These are phyloP conservation scores for Viola pubescens DNA, from an alignment of 441 rosid species.

Conservation along the genomic window DNA sequence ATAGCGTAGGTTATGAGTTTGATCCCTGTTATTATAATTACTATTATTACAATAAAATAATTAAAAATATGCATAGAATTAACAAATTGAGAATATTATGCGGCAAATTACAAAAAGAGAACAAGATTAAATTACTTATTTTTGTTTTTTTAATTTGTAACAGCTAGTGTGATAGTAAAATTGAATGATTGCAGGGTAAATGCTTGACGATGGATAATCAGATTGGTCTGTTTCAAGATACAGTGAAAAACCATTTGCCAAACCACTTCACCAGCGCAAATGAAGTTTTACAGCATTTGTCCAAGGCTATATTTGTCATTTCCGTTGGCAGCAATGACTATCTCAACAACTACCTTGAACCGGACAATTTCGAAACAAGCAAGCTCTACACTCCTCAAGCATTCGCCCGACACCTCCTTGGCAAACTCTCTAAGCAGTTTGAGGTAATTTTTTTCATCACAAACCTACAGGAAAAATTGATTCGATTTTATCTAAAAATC, in stretches of 20 bases:
- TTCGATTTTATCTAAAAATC: too few species aligned
- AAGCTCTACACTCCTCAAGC: constrained; percentile 13
- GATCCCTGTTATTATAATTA: too few species aligned
- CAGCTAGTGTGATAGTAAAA: background rate
- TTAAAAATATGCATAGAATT: too few species aligned
- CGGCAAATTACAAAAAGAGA: too few species aligned
- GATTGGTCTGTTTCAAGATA: constrained; percentile 22
- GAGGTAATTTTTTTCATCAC: constrained; percentile 16
- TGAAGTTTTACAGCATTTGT: constrained; percentile 18
- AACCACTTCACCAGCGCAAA: constrained; percentile 15
- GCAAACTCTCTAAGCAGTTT: constrained; percentile 7
- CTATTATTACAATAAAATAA: too few species aligned
- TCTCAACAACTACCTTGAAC: constrained; percentile 20
- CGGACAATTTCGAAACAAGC: background rate
- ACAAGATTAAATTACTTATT: background rate
- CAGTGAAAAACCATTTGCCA: constrained; percentile 4
- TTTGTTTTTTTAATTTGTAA: background rate
- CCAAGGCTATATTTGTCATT: constrained; percentile 29
- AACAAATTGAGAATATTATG: too few species aligned
- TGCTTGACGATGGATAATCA: constrained; percentile 36
- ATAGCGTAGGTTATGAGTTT: background rate
- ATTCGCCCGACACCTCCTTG: constrained; percentile 26
- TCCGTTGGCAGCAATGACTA: constrained; percentile 38
- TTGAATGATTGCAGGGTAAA: constrained; percentile 24
- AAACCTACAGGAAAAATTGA: too few species aligned